phyloP scores from a whole-genome alignment of 1,284 basidiomycete species.

The Ceratobasidium papillatum region DNA sequence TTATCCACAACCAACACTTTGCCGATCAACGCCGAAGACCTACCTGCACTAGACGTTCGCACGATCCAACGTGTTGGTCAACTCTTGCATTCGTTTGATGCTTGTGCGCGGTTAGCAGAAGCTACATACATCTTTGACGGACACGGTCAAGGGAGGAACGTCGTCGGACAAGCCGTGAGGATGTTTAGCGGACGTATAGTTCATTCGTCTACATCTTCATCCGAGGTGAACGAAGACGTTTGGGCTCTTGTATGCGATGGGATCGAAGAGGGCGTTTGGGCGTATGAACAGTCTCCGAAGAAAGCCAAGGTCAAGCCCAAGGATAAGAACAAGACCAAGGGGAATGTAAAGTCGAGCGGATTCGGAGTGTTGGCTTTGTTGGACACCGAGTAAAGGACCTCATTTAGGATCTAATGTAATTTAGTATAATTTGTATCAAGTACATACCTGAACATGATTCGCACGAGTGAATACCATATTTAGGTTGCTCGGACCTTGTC shows the following conservation, averaged over 20 bases:
- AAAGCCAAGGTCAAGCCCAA: constrained; percentile 51
- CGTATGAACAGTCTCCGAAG: constrained; percentile 46
- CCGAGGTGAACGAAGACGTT: constrained; percentile 48
- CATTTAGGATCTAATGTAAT: background rate
- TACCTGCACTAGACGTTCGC: constrained; percentile 57
- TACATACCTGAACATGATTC: background rate
- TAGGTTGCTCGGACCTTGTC: background rate
- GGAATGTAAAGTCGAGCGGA: constrained; percentile 20
- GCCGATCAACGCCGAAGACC: constrained; percentile 28
- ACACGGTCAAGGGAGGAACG: constrained; percentile 50
- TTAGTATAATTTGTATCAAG: background rate
- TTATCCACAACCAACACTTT: constrained; percentile 51
- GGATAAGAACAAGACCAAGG: constrained; percentile 15
- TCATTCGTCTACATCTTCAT: constrained; percentile 52
- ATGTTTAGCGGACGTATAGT: constrained; percentile 66
- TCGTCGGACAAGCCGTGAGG: constrained; percentile 58
- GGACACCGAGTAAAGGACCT: constrained; percentile 40
- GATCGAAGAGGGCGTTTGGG: constrained; percentile 60
- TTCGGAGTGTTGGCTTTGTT: constrained; percentile 51
- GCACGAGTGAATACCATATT: background rate
- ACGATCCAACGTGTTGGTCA: constrained; percentile 79
- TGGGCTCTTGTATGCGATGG: constrained; percentile 62
- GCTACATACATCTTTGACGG: constrained; percentile 53
- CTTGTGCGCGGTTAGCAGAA: constrained; percentile 66
- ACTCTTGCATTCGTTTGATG: constrained; percentile 65